Conservation (phyloP, 352 stramenopile species). For the Globisporangium mamillatum region DNA sequence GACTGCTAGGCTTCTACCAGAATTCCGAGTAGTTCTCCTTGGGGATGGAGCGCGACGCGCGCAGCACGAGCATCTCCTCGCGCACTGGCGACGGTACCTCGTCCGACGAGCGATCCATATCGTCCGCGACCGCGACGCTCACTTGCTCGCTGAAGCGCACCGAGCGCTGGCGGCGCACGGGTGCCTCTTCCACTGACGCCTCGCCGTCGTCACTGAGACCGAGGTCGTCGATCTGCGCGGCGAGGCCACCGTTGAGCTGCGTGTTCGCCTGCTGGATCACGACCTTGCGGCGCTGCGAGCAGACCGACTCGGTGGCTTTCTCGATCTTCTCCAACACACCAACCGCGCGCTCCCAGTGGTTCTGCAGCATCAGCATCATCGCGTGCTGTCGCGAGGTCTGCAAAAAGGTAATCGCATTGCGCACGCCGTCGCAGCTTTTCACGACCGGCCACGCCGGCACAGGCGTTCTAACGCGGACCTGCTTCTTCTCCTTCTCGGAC, state of each 20-base stretch:
- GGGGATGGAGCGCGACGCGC: slow-evolving; percentile 66
- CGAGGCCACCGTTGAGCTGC: slow-evolving; percentile 22
- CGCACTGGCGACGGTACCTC: slow-evolving; percentile 46
- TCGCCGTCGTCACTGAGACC: slow-evolving; percentile 14
- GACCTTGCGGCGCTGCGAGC: slow-evolving; percentile 54
- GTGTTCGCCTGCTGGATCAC: slow-evolving; percentile 64
- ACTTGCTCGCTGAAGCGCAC: slow-evolving; percentile 68
- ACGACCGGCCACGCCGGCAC: slow-evolving; percentile 39
- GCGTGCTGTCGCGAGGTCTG: slow-evolving; percentile 69
- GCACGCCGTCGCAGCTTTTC: slow-evolving; percentile 52
- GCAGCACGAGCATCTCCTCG: slow-evolving; percentile 79
- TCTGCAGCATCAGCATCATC: slow-evolving; percentile 72
- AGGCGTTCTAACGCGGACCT: not conserved
- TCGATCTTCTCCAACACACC: slow-evolving; percentile 76
- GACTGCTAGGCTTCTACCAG: slow-evolving; percentile 30
- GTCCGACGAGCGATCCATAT: slow-evolving; percentile 64
- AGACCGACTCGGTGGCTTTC: slow-evolving; percentile 67
- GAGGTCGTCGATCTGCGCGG: slow-evolving; percentile 35
- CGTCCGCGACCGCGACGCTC: slow-evolving; percentile 39
- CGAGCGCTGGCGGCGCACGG: slow-evolving; percentile 16
- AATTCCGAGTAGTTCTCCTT: slow-evolving; percentile 76
- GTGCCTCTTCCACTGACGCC: not conserved
- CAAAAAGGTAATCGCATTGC: slow-evolving; percentile 63
- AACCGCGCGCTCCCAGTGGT: slow-evolving; percentile 75
- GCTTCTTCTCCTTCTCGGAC: slow-evolving; percentile 1